Conservation (phyloP, 2,329 filamentous ascomycete species). For the Stagonosporopsis chrysanthemi region DNA sequence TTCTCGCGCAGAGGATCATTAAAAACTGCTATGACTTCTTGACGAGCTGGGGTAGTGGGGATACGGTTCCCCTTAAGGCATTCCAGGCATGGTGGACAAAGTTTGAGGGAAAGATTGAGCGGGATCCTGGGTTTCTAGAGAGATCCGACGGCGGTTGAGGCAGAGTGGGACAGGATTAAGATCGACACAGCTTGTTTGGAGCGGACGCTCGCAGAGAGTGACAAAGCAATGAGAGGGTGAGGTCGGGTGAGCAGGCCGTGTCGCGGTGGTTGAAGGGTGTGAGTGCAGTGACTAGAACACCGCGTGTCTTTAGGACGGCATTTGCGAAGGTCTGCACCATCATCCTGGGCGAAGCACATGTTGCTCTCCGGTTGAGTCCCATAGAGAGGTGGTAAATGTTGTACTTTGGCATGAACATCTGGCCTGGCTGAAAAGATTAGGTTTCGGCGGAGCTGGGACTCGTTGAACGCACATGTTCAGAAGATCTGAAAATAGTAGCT, state of each 20-base stretch:
- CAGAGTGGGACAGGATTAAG: background rate
- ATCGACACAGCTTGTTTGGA: background rate
- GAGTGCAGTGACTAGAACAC: background rate
- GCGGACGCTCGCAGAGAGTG: background rate
- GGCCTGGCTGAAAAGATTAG: background rate
- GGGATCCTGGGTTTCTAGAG: conserved; percentile 89
- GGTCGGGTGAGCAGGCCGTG: background rate
- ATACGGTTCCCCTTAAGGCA: conserved; percentile 90
- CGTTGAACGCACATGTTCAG: no score
- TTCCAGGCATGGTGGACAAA: conserved; percentile 99
- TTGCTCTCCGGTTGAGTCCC: background rate
- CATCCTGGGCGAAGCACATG: no score
- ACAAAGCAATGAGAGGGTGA: background rate
- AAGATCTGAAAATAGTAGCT: background rate
- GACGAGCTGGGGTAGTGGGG: conserved; percentile 79
- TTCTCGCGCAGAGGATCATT: conserved; percentile 91
- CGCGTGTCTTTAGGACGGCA: no score
- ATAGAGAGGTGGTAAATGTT: background rate
- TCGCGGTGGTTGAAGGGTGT: background rate
- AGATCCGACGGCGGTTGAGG: conserved; percentile 62
- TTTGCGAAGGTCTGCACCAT: no score
- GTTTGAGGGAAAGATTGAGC: conserved; percentile 85
- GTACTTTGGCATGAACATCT: background rate
- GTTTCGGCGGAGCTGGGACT: no score
- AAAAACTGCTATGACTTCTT: conserved; percentile 97